Evolutionary conservation across 805 yeast genomes (phyloP), one percentile per base, ranked within the genome.

Genomic region (Metschnikowia chrysomelidarum): DNA sequence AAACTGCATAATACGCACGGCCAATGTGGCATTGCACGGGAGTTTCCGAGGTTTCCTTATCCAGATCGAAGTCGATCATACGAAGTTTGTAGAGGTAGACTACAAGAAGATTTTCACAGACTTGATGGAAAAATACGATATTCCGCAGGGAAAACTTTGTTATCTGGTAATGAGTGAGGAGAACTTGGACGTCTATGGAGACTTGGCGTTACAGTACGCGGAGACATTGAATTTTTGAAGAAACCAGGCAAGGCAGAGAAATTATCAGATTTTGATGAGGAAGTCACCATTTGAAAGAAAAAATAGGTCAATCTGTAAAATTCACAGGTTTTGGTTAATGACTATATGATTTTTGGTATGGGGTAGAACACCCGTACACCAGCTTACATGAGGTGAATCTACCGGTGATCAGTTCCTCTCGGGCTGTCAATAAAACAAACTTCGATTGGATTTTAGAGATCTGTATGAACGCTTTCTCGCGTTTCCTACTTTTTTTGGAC

Each of bases 11-110:
- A 61, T 86, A 3, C 62, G 87, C 24, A 74, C 88, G 0, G 80
- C 85, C 27, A 86, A 85, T 51, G 76, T 85, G 24, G 78, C 80
- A 32, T 66, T 84, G 10, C 88, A 83, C 52, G 94, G 95, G 1
- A 69, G 68, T 13, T 85, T 82, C 64, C 75, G 80, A 41, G 88
- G 88, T 0, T 69, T 85, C 23, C 54, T 85, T 23, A 71, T 85
- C 18, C 83, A 81, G 47, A 66, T 81, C 2, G 81, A 75, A 38
- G 67, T 42, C 21, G 40, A 49, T 25, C 41, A 38, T 15, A 30
- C 30, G 28, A 38, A 22, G 41, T 31, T n/a, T 38, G 41, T n/a
- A 16, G 13, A 30, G 18, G 18, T 27, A 9, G 46, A 42, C 24
- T 31, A 25, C 20, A 42, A 35, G 19, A 32, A 31, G 16, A 50